A percentile compares a stretch with the other conserved stretches of the same genome.
These are phyloP conservation scores for Hippophae gyantsensis DNA, from an alignment of 306 rosid genomes.

Conservation along the genomic window DNA sequence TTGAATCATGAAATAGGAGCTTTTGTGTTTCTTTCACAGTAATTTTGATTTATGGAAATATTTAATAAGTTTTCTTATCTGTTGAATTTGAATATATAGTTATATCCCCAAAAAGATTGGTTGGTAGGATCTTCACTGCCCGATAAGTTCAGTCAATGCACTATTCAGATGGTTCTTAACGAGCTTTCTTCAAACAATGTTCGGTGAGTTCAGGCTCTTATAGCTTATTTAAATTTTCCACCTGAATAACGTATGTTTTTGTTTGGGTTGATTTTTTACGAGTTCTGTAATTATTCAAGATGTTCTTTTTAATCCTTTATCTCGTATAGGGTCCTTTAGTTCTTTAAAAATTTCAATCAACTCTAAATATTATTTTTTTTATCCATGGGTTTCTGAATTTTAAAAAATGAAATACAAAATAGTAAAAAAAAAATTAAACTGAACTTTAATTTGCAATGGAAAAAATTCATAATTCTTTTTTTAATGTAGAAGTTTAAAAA, in stretches of 20 bases:
- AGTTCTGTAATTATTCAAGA: no score
- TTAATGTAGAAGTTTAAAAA: no score
- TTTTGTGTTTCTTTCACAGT: neutral
- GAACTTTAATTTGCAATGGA: no score
- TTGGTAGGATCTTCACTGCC: constrained; percentile 74
- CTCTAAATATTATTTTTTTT: no score
- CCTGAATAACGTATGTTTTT: neutral
- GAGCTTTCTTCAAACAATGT: constrained; percentile 71
- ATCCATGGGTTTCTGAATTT: no score
- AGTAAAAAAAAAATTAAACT: no score
- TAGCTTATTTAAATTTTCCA: neutral
- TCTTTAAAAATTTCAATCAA: no score
- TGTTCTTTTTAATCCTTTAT: no score
- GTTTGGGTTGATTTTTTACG: no score
- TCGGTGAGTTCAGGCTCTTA: constrained; percentile 42
- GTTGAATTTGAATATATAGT: constrained; percentile 34
- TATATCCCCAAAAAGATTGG: constrained; percentile 91
- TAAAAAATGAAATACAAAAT: no score
- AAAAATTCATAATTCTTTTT: no score
- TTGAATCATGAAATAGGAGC: neutral
- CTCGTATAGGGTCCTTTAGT: no score
- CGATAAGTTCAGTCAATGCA: constrained; percentile 44
- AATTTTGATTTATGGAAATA: neutral
- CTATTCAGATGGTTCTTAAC: constrained; percentile 55
- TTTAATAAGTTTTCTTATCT: neutral